Percentiles rank a stretch among this genome's conserved stretches.
Evolutionary conservation across 495 filamentous ascomycete genomes (phyloP).

Genomic region (Penicillium pulvis): DNA sequence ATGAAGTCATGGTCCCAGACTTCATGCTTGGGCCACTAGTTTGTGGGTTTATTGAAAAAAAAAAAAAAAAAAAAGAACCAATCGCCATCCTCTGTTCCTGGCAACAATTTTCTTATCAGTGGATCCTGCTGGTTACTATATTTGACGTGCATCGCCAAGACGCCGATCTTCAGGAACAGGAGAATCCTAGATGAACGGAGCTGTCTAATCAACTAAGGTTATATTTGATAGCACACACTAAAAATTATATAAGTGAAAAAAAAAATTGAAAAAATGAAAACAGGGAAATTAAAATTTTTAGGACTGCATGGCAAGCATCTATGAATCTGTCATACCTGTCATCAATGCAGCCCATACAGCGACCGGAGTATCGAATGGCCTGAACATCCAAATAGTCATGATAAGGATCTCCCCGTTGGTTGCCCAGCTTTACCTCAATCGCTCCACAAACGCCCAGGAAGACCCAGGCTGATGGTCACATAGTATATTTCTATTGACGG

Average conservation of each 20-base stretch:
- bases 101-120: not conserved
- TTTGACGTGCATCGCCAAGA: not conserved
- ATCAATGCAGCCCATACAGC: constrained; percentile 10
- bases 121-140: not conserved
- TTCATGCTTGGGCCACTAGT: not conserved
- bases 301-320: no score
- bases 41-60: not conserved
- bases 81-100: not conserved
- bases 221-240: no score
- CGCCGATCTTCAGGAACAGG: no score
- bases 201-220: no score
- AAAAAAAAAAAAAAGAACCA: no score
- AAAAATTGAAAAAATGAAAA: no score
- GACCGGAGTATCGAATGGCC: constrained; percentile 2
- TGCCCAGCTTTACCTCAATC: constrained; percentile 6
- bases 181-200: no score
- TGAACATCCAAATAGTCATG: constrained; percentile 3
- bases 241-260: no score
- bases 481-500: not conserved
- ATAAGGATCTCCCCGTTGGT: constrained; percentile 21
- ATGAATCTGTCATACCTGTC: constrained; percentile 14
- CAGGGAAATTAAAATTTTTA: no score
- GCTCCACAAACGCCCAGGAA: not conserved
- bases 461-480: not conserved
- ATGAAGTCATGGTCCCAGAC: not conserved